Conservation (phyloP, 225 moss, liverwort and hornwort species). For the Bryoerythrophyllum caledonicum region DNA sequence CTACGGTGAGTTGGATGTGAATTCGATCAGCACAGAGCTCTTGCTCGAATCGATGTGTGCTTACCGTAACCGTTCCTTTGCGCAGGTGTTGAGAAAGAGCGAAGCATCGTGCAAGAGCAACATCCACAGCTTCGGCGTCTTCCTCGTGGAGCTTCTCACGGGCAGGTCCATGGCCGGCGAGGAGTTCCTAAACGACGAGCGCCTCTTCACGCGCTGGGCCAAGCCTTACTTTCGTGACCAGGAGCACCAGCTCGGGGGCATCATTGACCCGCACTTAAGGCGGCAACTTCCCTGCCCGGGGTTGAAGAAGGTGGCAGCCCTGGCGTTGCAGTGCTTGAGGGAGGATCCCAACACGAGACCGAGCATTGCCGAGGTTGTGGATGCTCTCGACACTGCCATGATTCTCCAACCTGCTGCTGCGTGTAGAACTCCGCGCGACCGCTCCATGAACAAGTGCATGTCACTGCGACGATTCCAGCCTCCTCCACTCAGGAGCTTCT, state of each 20-base stretch:
- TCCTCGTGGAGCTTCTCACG: slow-evolving; percentile 44
- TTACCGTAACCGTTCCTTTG: not conserved
- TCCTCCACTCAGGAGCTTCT: slow-evolving; percentile 23
- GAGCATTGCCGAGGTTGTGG: slow-evolving; percentile 32
- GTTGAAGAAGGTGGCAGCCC: slow-evolving; percentile 23
- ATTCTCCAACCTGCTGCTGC: slow-evolving; percentile 11
- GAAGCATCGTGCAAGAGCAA: slow-evolving; percentile 34
- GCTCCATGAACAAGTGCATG: slow-evolving; percentile 19
- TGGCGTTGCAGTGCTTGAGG: slow-evolving; percentile 35
- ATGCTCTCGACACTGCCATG: slow-evolving; percentile 24
- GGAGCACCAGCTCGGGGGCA: slow-evolving; percentile 12
- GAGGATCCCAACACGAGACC: slow-evolving; percentile 34
- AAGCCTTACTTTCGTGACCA: slow-evolving; percentile 32
- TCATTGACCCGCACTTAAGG: slow-evolving; percentile 37
- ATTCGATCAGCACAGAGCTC: no score
- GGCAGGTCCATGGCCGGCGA: slow-evolving; percentile 34
- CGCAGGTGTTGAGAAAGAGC: slow-evolving; percentile 38
- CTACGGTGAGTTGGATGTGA: slow-evolving; percentile 24
- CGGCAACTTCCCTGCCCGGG: slow-evolving; percentile 28
- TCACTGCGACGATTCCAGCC: slow-evolving; percentile 26
- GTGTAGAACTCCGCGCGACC: slow-evolving; percentile 3
- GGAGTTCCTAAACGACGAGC: slow-evolving; percentile 40
- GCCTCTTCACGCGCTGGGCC: slow-evolving; percentile 31
- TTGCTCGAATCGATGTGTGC: not conserved
- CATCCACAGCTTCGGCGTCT: slow-evolving; percentile 40